Evolutionary conservation across 495 filamentous ascomycete species (phyloP), one percentile per base, ranked within the genome.

Genomic region (Penicillium silybi): DNA sequence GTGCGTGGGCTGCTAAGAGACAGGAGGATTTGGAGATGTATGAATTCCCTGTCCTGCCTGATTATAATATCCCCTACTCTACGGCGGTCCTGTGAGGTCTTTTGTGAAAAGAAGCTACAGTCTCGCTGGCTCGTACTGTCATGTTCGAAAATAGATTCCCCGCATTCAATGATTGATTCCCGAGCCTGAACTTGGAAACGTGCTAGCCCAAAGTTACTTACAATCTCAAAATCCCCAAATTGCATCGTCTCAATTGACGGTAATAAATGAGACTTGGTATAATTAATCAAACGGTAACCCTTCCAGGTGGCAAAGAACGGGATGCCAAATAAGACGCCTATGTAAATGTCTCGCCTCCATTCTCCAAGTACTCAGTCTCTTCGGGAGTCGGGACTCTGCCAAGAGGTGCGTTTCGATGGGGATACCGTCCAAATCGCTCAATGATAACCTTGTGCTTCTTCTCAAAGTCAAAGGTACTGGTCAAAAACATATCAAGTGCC

Each of bases 401-500:
- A 23, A 66, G 13, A 10, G 57, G 57, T 18, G 50, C 27, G 27
- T 66, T 66, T 1, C 63, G 54, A 44, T 66, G 60, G 9, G 63
- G 63, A 40, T 66, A 66, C 19, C 60, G 58, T n/a, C 63, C 60
- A 48, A 66, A 66, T 16, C 18, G 57, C 45, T 64, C 60, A 46
- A 66, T 58, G 13, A 66, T 66, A 25, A 59, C 63, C 46, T 61
- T 59, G 41, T 66, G 61, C 6, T 54, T 54, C 37, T 55, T 57
- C 45, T 66, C 63, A 51, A 57, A 66, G 13, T 66, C 63, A 2
- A 49, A 6, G 0, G 20, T 43, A 6, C 18, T 48, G n/a, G 2
- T 54, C 41, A 66, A 42, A 10, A 54, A 55, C 11, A 16, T 46
- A 15, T 29, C 32, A 4, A 61, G 19, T 2, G 34, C 55, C 26